Evolutionary conservation across 371 early-diverging fungal species (phyloP).

Genomic region (Circinella umbellata): DNA sequence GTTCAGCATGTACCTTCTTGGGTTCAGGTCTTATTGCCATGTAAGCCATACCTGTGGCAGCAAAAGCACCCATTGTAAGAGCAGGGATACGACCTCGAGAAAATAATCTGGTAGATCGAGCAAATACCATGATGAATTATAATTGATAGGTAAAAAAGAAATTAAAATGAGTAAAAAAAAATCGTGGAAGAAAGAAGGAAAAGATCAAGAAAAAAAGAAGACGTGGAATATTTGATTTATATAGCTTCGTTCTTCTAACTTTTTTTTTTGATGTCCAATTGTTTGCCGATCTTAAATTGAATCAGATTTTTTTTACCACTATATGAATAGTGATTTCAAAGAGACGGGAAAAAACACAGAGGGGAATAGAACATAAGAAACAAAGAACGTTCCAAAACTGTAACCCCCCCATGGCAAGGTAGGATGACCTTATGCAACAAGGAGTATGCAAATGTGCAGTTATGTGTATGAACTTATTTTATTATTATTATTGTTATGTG

Average conservation of each 20-base stretch:
- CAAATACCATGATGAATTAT: conserved; percentile 23
- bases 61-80: conserved; percentile 37
- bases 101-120: conserved; percentile 42
- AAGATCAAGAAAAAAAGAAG: neutral
- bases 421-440: conserved; percentile 9
- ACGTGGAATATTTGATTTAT: no score
- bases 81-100: conserved; percentile 28
- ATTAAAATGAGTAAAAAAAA: conserved; percentile 2
- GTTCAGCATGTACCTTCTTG: conserved; percentile 42
- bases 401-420: neutral
- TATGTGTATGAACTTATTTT: neutral
- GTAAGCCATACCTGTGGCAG: conserved; percentile 37
- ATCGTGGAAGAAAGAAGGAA: neutral
- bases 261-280: neutral
- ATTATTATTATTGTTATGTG: neutral
- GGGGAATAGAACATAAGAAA: neutral
- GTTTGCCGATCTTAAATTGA: neutral
- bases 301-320: no score
- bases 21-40: conserved; percentile 32
- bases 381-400: conserved; percentile 5
- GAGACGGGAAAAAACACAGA: no score
- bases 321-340: neutral
- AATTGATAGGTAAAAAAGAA: neutral
- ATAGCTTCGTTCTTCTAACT: no score
- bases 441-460: conserved; percentile 6